Evolutionary conservation across 805 yeast species (phyloP).

Genomic region (Maudiozyma turicensis): DNA sequence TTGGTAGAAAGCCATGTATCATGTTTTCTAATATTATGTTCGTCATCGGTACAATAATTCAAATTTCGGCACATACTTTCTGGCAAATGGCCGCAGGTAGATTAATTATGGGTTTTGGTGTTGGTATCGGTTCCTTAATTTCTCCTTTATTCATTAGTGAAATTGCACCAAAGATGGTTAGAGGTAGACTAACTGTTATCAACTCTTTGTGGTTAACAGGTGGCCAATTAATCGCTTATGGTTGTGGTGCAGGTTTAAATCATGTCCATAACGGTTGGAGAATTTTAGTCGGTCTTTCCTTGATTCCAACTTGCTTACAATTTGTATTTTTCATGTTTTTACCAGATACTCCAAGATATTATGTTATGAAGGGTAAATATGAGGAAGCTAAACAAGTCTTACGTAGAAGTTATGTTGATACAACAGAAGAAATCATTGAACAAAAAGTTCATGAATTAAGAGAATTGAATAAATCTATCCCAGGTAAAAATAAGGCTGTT

Average conservation of each 20-base stretch:
- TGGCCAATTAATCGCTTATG: slow-evolving; percentile 92
- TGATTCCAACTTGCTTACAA: slow-evolving; percentile 79
- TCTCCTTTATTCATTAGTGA: slow-evolving; percentile 93
- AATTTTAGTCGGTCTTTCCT: slow-evolving; percentile 78
- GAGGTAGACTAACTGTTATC: slow-evolving; percentile 85
- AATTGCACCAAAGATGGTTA: slow-evolving; percentile 81
- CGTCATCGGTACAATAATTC: slow-evolving; percentile 75
- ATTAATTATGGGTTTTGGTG: slow-evolving; percentile 91
- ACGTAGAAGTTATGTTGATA: slow-evolving; percentile 48
- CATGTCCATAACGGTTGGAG: slow-evolving; percentile 83
- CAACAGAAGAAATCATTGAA: slow-evolving; percentile 54
- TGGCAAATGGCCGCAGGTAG: slow-evolving; percentile 93
- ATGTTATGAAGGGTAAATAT: slow-evolving; percentile 58
- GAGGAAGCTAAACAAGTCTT: slow-evolving; percentile 63
- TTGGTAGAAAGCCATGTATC: slow-evolving; percentile 80
- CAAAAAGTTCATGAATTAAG: slow-evolving; percentile 60
- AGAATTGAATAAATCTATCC: slow-evolving; percentile 35
- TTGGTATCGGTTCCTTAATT: slow-evolving; percentile 85
- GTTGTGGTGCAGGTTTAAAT: slow-evolving; percentile 79
- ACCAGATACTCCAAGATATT: slow-evolving; percentile 93
- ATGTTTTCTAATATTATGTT: slow-evolving; percentile 77
- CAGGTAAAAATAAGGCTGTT: slow-evolving; percentile 38
- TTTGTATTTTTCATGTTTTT: slow-evolving; percentile 67
- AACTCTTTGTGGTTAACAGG: slow-evolving; percentile 88
- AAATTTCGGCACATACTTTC: slow-evolving; percentile 67